Conservation (phyloP, 225 moss, liverwort and hornwort species). For the Ulota crispa region DNA sequence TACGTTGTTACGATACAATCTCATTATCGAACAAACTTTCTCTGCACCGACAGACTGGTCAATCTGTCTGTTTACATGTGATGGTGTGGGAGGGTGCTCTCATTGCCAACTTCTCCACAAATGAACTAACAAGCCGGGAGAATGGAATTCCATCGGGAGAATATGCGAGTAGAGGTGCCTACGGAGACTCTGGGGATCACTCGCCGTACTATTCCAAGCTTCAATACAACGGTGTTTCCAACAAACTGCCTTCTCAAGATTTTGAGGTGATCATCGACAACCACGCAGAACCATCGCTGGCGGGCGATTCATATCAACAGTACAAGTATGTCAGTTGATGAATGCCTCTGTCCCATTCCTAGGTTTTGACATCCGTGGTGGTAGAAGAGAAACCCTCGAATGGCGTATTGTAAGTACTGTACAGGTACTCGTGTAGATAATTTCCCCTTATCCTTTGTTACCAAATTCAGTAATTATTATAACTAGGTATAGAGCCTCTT, state of each 20-base stretch:
- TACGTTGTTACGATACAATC: slow-evolving; percentile 49
- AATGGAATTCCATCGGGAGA: slow-evolving; percentile 25
- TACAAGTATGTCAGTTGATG: slow-evolving; percentile 39
- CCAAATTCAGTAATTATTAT: slow-evolving; percentile 1
- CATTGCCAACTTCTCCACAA: slow-evolving; percentile 28
- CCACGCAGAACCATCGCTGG: slow-evolving; percentile 37
- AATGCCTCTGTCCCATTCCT: neutral
- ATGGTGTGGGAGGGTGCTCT: slow-evolving; percentile 62
- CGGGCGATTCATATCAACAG: slow-evolving; percentile 22
- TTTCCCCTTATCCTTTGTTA: neutral
- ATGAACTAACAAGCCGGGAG: slow-evolving; percentile 31
- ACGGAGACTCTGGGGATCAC: slow-evolving; percentile 3
- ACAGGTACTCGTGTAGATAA: slow-evolving; percentile 20
- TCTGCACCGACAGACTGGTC: slow-evolving; percentile 49
- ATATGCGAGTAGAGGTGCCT: slow-evolving; percentile 16
- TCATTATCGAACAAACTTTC: slow-evolving; percentile 50
- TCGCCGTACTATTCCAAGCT: slow-evolving; percentile 27
- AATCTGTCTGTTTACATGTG: slow-evolving; percentile 45
- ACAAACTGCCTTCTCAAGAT: slow-evolving; percentile 17
- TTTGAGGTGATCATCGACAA: slow-evolving; percentile 33
- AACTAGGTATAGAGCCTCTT: neutral
- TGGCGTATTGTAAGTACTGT: slow-evolving; percentile 38
- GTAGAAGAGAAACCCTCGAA: slow-evolving; percentile 1
- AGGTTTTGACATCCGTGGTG: slow-evolving; percentile 21
- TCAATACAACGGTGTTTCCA: slow-evolving; percentile 7